Conservation (phyloP, 1,139 yeast species). For the Lodderomyces parapsilosis region DNA sequence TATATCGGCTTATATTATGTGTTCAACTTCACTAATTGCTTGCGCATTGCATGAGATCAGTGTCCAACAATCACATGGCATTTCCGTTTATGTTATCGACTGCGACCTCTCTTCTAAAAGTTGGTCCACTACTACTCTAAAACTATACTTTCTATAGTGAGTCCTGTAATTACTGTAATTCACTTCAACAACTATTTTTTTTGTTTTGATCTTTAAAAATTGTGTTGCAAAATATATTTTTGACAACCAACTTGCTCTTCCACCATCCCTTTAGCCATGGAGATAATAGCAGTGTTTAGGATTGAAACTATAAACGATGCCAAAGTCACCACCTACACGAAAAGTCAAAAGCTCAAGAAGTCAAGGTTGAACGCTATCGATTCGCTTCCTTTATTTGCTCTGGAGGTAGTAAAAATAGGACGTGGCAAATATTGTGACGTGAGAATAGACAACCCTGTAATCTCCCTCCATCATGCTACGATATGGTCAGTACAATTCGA, state of each 20-base stretch:
- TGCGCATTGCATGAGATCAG: too few relatives aligned
- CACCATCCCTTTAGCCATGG: not conserved
- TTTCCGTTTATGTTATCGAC: too few relatives aligned
- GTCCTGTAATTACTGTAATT: too few relatives aligned
- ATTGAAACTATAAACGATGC: not conserved
- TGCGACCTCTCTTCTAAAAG: too few relatives aligned
- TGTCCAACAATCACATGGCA: too few relatives aligned
- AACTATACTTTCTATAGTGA: too few relatives aligned
- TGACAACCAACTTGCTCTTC: constrained; percentile 1
- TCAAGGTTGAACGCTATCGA: not conserved
- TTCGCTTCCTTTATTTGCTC: constrained; percentile 12
- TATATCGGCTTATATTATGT: too few relatives aligned
- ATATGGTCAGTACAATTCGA: constrained; percentile 56
- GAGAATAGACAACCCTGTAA: constrained; percentile 15
- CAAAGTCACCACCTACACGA: not conserved
- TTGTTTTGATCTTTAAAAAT: not conserved
- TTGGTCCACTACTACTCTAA: too few relatives aligned
- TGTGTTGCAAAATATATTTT: constrained; percentile 2
- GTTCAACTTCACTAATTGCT: too few relatives aligned
- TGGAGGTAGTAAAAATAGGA: constrained; percentile 17
- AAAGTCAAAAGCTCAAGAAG: constrained; percentile 1
- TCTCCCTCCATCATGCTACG: constrained; percentile 45
- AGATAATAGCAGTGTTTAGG: constrained; percentile 1
- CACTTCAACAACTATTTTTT: too few relatives aligned
- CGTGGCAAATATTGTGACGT: constrained; percentile 14